phyloP scores from a whole-genome alignment of 352 stramenopile genomes.

The Hyaloperonospora brassicae region DNA sequence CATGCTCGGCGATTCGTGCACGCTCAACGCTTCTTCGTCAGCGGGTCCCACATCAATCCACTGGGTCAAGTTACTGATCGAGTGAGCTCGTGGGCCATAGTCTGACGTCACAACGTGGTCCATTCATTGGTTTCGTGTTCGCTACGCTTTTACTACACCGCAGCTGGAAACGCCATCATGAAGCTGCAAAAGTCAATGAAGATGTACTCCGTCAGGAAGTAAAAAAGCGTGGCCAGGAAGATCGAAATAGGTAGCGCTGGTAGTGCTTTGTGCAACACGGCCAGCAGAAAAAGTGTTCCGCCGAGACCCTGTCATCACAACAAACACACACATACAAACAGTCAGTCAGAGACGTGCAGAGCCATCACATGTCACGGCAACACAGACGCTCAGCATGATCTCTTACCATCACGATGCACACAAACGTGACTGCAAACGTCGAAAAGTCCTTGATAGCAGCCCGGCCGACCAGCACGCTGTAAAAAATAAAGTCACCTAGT shows the following conservation, averaged over 20 bases:
- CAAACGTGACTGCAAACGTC: slow-evolving; percentile 89
- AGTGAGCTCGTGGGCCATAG: neutral
- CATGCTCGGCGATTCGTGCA: too few species aligned
- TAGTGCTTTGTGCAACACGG: slow-evolving; percentile 90
- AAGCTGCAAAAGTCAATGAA: slow-evolving; percentile 82
- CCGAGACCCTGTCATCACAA: slow-evolving; percentile 67
- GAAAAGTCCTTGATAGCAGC: slow-evolving; percentile 94
- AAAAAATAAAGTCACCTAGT: slow-evolving; percentile 99
- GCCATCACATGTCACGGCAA: neutral
- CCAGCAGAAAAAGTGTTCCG: slow-evolving; percentile 92
- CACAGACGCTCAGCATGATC: slow-evolving; percentile 1
- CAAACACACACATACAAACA: slow-evolving; percentile 1
- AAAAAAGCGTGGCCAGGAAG: slow-evolving; percentile 76
- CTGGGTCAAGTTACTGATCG: too few species aligned
- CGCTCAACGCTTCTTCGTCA: too few species aligned
- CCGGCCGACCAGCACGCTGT: slow-evolving; percentile 94
- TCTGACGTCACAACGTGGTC: neutral
- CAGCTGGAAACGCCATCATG: slow-evolving; percentile 56
- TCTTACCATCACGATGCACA: slow-evolving; percentile 89
- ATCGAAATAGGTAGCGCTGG: slow-evolving; percentile 94
- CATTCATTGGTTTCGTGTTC: slow-evolving; percentile 9
- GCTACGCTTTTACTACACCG: slow-evolving; percentile 32
- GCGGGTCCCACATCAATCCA: too few species aligned
- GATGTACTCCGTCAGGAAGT: slow-evolving; percentile 76
- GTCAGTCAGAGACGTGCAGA: neutral